phyloP scores from a whole-genome alignment of 1,139 yeast genomes.

The Candida anutae region DNA sequence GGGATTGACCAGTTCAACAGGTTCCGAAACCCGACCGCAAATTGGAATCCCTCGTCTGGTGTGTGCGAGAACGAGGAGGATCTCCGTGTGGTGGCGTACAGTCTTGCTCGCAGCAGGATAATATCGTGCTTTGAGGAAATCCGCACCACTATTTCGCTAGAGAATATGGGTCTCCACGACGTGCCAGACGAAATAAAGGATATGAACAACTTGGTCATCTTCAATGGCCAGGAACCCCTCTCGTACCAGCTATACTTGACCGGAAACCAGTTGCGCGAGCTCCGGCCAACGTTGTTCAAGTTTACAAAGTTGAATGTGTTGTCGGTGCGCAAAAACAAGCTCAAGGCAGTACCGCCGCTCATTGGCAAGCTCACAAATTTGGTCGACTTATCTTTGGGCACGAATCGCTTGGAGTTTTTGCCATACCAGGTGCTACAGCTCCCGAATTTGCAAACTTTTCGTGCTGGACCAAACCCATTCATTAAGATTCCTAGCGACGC shows the following conservation, averaged over 20 bases:
- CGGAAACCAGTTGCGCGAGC: constrained; percentile 38
- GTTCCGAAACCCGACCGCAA: constrained; percentile 22
- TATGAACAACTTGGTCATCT: constrained; percentile 39
- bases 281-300: constrained; percentile 47
- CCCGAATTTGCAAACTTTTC: constrained; percentile 33
- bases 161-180: constrained; percentile 30
- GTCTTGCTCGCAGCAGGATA: constrained; percentile 27
- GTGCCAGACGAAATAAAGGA: constrained; percentile 53
- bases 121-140: constrained; percentile 34
- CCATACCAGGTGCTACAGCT: constrained; percentile 50
- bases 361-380: constrained; percentile 37
- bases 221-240: constrained; percentile 21
- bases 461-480: constrained; percentile 40
- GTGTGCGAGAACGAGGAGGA: constrained; percentile 8
- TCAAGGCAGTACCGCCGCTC: constrained; percentile 45
- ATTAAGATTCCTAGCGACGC: constrained; percentile 22
- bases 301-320: constrained; percentile 46
- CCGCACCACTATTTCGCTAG: constrained; percentile 31
- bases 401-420: constrained; percentile 42
- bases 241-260: constrained; percentile 42
- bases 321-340: constrained; percentile 44
- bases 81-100: constrained; percentile 3
- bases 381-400: constrained; percentile 42
- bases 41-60: constrained; percentile 19
- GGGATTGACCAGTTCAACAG: constrained; percentile 41